These are phyloP conservation scores for Plasmopara viticola DNA, from an alignment of 352 stramenopile species.

Conservation along the genomic window DNA sequence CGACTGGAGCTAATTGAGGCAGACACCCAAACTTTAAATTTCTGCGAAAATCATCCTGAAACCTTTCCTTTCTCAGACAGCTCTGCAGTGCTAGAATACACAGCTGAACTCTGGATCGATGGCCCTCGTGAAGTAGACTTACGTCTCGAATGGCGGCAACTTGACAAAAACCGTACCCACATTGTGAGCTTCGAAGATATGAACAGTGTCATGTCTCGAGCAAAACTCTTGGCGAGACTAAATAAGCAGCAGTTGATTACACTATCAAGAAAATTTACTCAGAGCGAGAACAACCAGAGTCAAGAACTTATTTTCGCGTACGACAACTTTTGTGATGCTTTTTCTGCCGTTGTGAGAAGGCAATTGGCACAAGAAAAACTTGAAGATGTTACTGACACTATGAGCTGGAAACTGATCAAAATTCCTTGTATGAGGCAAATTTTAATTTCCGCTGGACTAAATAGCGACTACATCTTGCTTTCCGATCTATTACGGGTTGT, in stretches of 20 bases:
- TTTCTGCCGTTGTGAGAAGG: slow-evolving; percentile 25
- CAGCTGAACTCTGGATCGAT: too few species aligned
- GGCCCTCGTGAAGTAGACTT: too few species aligned
- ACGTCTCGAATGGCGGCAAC: too few species aligned
- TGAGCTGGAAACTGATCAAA: slow-evolving; percentile 29
- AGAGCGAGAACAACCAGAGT: slow-evolving; percentile 7
- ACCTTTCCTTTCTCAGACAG: slow-evolving; percentile 22
- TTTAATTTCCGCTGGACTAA: slow-evolving; percentile 10
- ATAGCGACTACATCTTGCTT: slow-evolving; percentile 12
- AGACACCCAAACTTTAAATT: slow-evolving; percentile 68
- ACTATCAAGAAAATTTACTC: slow-evolving; percentile 38
- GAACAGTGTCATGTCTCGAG: slow-evolving; percentile 18
- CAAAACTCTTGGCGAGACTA: slow-evolving; percentile 12
- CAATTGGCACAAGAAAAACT: slow-evolving; percentile 5
- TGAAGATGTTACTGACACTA: slow-evolving; percentile 1
- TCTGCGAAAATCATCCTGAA: slow-evolving; percentile 67
- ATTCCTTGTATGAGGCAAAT: slow-evolving; percentile 18
- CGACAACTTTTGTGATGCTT: slow-evolving; percentile 57
- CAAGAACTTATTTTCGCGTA: slow-evolving; percentile 30
- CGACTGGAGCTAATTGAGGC: slow-evolving; percentile 65
- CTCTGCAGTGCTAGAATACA: too few species aligned
- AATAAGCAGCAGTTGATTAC: slow-evolving; percentile 69
- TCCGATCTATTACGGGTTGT: slow-evolving; percentile 24
- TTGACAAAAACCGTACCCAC: slow-evolving; percentile 17
- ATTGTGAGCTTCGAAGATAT: slow-evolving; percentile 22